Base-by-base conservation (phyloP, 2,329 filamentous ascomycete species). In the Pseudonectria foliicola region DNA sequence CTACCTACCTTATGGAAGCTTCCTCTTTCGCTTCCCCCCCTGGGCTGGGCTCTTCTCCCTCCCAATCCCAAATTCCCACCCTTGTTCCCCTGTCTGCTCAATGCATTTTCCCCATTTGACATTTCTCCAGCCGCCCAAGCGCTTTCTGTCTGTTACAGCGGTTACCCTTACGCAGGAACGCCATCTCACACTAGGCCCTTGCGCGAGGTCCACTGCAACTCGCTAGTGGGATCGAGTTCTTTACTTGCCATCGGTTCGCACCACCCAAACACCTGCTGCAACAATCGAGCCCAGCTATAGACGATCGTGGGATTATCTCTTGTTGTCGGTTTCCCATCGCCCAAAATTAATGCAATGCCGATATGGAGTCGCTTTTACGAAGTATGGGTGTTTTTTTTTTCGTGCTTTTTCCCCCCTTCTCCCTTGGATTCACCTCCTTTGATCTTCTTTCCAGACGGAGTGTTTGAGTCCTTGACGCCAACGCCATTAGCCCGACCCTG, bases 141-240 rank as follows among this genome's bases (percentile, higher is more conserved):
- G 44, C 38, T 37, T 25, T 34, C 40, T 37, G 27, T 34, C 40
- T 42, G 45, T 36, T 39, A 46, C 46, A 52, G 41, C 49, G 45
- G 46, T 52, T 44, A 47, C 49, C 49, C 49, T 52, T 52, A 51
- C 49, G 49, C 49, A 52, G 49, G 49, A 52, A 52, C 49, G 49
- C 47, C 45, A 36, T 42, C 36, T 34, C 24, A 29, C 33, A 36
- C 18, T 31, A 42, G 42, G 37, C 40, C 33, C 41, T 43, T 50
- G 47, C 41, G 43, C 43, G 40, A 45, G 48, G 49, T 34, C 49
- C 49, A 49, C 49, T 39, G 33, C 34, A 26, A 37, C 36, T 41
- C 43, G 30, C 43, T 45, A 49, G 49, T 36, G 39, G 46, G 49
- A 52, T 52, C 49, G 49, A 39, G 45, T 45, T 49, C 52, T 52